Percentiles rank a stretch among this genome's conserved stretches.
phyloP scores from a whole-genome alignment of 139 green algal species.

The Nannochloris sp. region DNA sequence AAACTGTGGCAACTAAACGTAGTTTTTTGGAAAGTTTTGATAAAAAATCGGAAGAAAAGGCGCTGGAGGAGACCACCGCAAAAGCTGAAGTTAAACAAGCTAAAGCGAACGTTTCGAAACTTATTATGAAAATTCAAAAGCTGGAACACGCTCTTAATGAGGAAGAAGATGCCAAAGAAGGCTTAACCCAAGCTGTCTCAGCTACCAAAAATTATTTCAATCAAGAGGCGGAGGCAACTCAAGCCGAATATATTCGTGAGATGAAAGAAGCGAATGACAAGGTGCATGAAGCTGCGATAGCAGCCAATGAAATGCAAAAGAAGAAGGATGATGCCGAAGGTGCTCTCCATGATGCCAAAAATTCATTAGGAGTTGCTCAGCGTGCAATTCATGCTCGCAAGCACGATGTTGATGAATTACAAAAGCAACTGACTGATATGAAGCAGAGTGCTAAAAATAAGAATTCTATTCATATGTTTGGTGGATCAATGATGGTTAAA shows the following conservation, averaged over 20 bases:
- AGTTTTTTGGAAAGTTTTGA: neutral
- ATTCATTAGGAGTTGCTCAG: neutral
- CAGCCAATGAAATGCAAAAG: no score
- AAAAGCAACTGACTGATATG: no score
- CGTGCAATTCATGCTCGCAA: neutral
- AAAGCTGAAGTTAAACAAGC: neutral
- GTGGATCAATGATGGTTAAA: neutral
- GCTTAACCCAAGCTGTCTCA: neutral
- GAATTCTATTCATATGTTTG: no score
- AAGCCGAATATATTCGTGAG: neutral
- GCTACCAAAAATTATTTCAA: neutral
- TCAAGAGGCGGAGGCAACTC: neutral
- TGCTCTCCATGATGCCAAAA: no score
- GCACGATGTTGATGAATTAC: no score
- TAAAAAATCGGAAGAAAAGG: neutral
- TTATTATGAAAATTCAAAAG: neutral
- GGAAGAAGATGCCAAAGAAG: neutral
- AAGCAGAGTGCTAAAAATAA: no score
- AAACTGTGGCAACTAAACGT: neutral
- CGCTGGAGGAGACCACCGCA: constrained; percentile 4
- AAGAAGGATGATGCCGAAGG: no score
- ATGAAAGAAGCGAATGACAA: constrained; percentile 1
- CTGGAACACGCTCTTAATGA: neutral
- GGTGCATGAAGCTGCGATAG: no score
- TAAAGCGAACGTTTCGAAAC: neutral